A percentile compares a stretch with the other conserved stretches of the same genome.
Conservation (phyloP, 108 stramenopile species). For the Mayamaea pseudoterrestris region DNA sequence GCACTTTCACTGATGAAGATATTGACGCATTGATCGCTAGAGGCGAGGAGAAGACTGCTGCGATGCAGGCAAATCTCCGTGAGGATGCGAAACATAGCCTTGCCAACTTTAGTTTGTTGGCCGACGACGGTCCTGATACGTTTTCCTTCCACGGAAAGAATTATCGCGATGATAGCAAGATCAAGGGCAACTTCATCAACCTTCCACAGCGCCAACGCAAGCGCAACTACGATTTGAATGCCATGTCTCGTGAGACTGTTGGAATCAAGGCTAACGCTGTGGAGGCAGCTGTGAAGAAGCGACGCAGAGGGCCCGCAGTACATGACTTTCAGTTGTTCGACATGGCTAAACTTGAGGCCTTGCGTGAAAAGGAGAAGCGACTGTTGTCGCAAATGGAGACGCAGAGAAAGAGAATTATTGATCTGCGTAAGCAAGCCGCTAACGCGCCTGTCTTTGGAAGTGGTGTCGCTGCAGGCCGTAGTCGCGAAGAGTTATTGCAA, state of each 20-base stretch:
- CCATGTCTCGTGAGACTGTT: conserved; percentile 26
- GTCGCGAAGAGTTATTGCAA: conserved; percentile 19
- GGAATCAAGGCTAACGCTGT: conserved; percentile 68
- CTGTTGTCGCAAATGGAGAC: conserved; percentile 60
- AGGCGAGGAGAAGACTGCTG: conserved; percentile 85
- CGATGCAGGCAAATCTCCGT: conserved; percentile 79
- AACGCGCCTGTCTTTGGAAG: conserved; percentile 13
- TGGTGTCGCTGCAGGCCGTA: conserved; percentile 2
- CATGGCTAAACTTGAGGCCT: conserved; percentile 52
- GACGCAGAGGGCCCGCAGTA: conserved; percentile 75
- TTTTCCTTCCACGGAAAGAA: conserved; percentile 89
- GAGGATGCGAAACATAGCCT: conserved; percentile 94
- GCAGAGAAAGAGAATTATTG: conserved; percentile 51
- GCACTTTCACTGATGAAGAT: conserved; percentile 89
- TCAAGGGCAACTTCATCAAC: conserved; percentile 76
- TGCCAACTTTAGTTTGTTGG: conserved; percentile 83
- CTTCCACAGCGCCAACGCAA: conserved; percentile 95
- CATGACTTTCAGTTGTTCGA: conserved; percentile 95
- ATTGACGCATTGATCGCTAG: conserved; percentile 93
- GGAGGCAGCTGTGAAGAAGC: conserved; percentile 67
- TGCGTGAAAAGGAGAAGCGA: conserved; percentile 65
- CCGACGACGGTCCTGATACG: conserved; percentile 69
- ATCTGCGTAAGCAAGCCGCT: conserved; percentile 43
- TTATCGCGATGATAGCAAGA: conserved; percentile 63
- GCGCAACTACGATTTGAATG: conserved; percentile 92